Evolutionary conservation across 176 grass and related monocot genomes (phyloP), one percentile per base, ranked within the genome.

Genomic region (Bolboschoenus planiculmis): DNA sequence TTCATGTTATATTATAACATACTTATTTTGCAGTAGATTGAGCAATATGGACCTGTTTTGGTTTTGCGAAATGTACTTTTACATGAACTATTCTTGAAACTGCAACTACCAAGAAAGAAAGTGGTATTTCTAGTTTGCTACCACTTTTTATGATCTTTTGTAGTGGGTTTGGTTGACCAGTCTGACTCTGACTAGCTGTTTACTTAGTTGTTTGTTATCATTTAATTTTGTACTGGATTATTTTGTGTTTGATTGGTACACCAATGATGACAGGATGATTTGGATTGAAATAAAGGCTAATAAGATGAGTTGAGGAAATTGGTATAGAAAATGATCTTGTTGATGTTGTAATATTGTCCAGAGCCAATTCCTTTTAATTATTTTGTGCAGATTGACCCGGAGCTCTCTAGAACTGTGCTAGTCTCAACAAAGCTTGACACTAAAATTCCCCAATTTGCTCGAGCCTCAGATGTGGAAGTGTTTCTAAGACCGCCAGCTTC

Each of bases 371-470:
- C 29, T 43, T 79, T 88, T 58, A 14, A n/a, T 62, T 31, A 18
- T 77, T 82, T 66, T 83, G 31, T 85, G 55, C 79, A 97, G 95
- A 90, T 94, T 76, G 95, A 97, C 83, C 95, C 92, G 51, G 95
- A 97, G 85, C 92, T 97, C 57, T 81, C 92, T 73, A 97, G 92
- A 86, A 97, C 95, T 53, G 92, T 97, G 63, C 83, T 97, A 73
- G 92, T 97, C 10, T 92, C 95, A 65, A 97, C 95, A 73, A 97
- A 97, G 88, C 73, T 97, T 53, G 95, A 97, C 77, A 97, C 95
- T 18, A 97, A 97, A 84, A 94, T 97, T 73, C 90, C 83, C 68
- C 95, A 97, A 78, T 97, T 97, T 86, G 90, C 95, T 66, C 84
- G 88, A 4, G 77, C 95, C 4, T 91, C 95, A 72, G 95, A 97